phyloP scores from a whole-genome alignment of 2,329 filamentous ascomycete species.

The Magnaporthiopsis incrustans region DNA sequence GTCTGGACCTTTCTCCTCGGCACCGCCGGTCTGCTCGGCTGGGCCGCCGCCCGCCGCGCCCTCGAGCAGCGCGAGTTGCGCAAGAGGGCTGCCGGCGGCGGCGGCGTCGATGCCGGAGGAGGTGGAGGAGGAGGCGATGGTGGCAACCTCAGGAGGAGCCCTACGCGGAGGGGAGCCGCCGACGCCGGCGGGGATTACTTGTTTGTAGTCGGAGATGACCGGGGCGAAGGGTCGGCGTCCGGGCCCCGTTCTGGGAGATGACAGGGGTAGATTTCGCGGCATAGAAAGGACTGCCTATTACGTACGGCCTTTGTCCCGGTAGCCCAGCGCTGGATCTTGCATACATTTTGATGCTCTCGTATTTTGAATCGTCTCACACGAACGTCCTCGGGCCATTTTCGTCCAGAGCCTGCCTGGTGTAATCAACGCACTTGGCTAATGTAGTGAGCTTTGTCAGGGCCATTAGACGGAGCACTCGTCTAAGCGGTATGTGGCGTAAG shows the following conservation, averaged over 20 bases:
- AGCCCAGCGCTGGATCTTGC: neutral
- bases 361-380: neutral
- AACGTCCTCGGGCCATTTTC: too few species aligned
- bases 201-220: neutral
- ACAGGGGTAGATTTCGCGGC: neutral
- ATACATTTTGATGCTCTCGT: neutral
- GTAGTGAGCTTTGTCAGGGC: too few species aligned
- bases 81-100: conserved; percentile 9
- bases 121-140: neutral
- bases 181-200: conserved; percentile 2
- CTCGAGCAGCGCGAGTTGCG: conserved; percentile 31
- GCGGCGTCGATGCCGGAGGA: conserved; percentile 6
- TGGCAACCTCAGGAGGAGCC: neutral
- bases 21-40: conserved; percentile 50
- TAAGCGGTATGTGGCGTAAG: too few species aligned
- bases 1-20: conserved; percentile 57
- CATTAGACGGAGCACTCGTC: too few species aligned
- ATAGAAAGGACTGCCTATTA: neutral
- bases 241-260: neutral
- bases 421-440: too few species aligned
- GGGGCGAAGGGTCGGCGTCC: neutral
- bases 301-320: neutral
- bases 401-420: neutral
- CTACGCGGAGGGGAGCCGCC: neutral
- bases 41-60: conserved; percentile 46